Conservation (phyloP, 2,329 filamentous ascomycete species). For the Cladobotryum mycophilum region DNA sequence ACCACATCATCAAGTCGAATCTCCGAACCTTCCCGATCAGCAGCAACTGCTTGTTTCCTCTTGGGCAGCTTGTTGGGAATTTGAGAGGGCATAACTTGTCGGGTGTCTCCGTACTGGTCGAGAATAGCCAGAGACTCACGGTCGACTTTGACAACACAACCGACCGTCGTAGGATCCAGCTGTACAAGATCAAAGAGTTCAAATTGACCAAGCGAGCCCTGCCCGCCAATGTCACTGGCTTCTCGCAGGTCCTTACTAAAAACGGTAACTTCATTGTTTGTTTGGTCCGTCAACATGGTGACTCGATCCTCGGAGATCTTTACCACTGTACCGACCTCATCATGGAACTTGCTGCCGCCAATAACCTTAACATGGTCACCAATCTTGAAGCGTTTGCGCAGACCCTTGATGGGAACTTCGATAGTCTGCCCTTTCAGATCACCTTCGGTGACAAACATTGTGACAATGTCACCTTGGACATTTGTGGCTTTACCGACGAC, state of each 20-base stretch:
- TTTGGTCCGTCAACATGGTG: conserved; percentile 88
- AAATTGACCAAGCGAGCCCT: conserved; percentile 79
- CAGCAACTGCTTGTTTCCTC: conserved; percentile 79
- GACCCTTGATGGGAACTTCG: conserved; percentile 84
- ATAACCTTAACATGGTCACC: conserved; percentile 99
- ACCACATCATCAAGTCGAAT: conserved; percentile 89
- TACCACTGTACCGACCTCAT: conserved; percentile 96
- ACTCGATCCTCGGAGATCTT: conserved; percentile 89
- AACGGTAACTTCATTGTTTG: conserved; percentile 88
- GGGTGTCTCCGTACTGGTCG: conserved; percentile 80
- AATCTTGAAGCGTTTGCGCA: conserved; percentile 86
- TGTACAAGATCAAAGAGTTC: conserved; percentile 92
- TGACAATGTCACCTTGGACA: conserved; percentile 88
- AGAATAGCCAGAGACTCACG: conserved; percentile 84
- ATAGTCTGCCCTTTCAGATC: conserved; percentile 76
- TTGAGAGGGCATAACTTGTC: conserved; percentile 81
- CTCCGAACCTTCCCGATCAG: conserved; percentile 87
- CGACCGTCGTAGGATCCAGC: conserved; percentile 86
- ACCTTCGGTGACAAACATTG: conserved; percentile 76
- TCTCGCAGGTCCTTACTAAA: conserved; percentile 96
- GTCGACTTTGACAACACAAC: conserved; percentile 90
- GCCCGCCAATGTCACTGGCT: conserved; percentile 84
- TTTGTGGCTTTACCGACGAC: conserved; percentile 79
- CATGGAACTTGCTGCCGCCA: conserved; percentile 86
- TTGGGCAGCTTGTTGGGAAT: conserved; percentile 83